Base-by-base conservation (phyloP, 2,329 filamentous ascomycete species). In the Incumbomyces delicatus region DNA sequence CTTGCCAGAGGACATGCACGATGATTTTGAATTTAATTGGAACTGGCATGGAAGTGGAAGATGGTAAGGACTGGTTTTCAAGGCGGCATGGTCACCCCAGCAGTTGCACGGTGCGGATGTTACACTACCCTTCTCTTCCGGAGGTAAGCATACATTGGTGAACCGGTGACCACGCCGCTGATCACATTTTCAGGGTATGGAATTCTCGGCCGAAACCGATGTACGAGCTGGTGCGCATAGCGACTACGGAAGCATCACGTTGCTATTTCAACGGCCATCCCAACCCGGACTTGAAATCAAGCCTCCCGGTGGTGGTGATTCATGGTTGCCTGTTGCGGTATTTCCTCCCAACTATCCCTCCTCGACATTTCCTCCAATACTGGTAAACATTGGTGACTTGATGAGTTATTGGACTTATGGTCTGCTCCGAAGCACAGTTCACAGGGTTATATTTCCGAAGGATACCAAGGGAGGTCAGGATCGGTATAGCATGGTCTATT, bases 201-300 rank as follows among this genome's bases (percentile, higher is more conserved):
- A 66, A 42, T 71, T 71, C 57, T 59, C 71, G 37, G 71, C 73
- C 5, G 64, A 66, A 32, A 66, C 71, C 14, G 85, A 90, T 59
- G 78, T 95, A 50, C 82, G 90, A 22, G 90, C 90, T 6, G 92
- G 90, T 48, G 88, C 90, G 0, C 90, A 96, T 65, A 90, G 85
- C 3, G 89, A 95, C 68, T 95, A 57, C 48, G 78, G 78, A 29
- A 76, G 70, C 46, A 60, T 83, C 41, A 83, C 80, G 0, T 70
- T 83, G 0, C 76, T 96, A 10, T 96, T 98, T 71, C 87, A 92
- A 55, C 77, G 89, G 1, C 78, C 78, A 1, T 85, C 85, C 1
- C 88, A 95, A 59, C 82, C 88, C 0, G 92, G 92, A 0, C 73
- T 98, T 1, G 88, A 96, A 64, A 83, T 96, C 51, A 74, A 82